These are phyloP conservation scores for Coprinopsis marcescibilis DNA, from an alignment of 768 basidiomycete genomes.

Conservation along the genomic window DNA sequence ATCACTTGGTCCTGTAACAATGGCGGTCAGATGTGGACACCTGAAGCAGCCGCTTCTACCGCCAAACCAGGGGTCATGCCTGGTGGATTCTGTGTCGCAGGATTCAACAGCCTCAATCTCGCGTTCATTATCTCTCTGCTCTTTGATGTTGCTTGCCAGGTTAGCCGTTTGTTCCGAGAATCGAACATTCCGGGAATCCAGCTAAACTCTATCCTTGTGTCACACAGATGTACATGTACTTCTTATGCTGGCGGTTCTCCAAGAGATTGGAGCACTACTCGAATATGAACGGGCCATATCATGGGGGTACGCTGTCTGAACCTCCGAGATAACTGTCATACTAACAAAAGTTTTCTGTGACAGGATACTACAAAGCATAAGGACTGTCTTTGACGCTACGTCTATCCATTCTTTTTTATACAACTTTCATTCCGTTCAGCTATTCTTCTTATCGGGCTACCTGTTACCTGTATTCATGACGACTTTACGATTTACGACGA, in stretches of 20 bases:
- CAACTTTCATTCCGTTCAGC: too few relatives aligned
- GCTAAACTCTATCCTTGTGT: constrained; percentile 11
- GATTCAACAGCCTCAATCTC: constrained; percentile 53
- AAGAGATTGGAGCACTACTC: constrained; percentile 65
- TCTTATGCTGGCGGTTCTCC: constrained; percentile 69
- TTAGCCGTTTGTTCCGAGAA: constrained; percentile 24
- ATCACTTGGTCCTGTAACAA: constrained; percentile 71
- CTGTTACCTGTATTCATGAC: constrained; percentile 13
- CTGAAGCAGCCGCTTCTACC: constrained; percentile 36
- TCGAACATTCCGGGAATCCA: constrained; percentile 10
- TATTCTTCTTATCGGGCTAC: constrained; percentile 19
- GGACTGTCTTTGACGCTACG: constrained; percentile 15
- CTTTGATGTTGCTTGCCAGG: constrained; percentile 65
- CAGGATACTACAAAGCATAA: constrained; percentile 53
- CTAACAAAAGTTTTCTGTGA: constrained; percentile 20
- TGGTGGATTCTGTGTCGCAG: constrained; percentile 49
- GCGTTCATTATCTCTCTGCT: constrained; percentile 62
- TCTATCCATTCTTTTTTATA: constrained; percentile 23
- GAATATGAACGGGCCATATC: constrained; percentile 55
- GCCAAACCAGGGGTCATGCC: constrained; percentile 50
- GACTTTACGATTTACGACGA: constrained; percentile 17
- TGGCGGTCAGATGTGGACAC: constrained; percentile 58
- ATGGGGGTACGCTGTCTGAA: constrained; percentile 44
- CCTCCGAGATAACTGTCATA: constrained; percentile 14
- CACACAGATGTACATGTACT: constrained; percentile 67